Evolutionary conservation across 805 yeast genomes (phyloP).

Genomic region (Cyberlindnera euphorbiiphila): DNA sequence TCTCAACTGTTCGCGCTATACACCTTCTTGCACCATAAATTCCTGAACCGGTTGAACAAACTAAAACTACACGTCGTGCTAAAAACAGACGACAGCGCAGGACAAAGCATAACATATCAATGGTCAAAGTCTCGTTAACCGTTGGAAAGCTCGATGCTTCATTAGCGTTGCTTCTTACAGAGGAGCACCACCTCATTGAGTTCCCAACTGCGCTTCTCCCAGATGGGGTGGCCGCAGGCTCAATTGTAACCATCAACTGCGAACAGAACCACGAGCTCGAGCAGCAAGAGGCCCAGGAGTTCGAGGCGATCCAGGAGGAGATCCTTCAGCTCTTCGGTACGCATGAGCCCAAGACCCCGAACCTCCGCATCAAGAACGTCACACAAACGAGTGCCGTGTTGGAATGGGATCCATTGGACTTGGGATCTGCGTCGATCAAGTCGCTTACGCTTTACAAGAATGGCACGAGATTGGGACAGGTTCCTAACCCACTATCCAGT

Average conservation of each 20-base stretch:
- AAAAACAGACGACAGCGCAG: no score
- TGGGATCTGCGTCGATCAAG: slow-evolving; percentile 79
- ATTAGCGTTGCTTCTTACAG: slow-evolving; percentile 81
- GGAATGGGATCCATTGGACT: slow-evolving; percentile 85
- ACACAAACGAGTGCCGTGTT: slow-evolving; percentile 94
- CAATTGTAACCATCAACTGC: slow-evolving; percentile 81
- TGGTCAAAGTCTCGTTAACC: slow-evolving; percentile 89
- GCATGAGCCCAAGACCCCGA: slow-evolving; percentile 67
- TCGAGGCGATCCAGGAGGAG: slow-evolving; percentile 65
- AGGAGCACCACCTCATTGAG: slow-evolving; percentile 91
- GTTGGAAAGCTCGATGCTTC: slow-evolving; percentile 97
- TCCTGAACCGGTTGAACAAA: neutral
- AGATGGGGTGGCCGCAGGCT: slow-evolving; percentile 86
- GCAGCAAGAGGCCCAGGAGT: slow-evolving; percentile 49
- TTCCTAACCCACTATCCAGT: slow-evolving; percentile 77
- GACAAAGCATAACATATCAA: slow-evolving; percentile 21
- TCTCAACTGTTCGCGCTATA: neutral
- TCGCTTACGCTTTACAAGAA: slow-evolving; percentile 76
- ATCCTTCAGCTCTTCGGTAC: slow-evolving; percentile 72
- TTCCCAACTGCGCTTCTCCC: slow-evolving; percentile 95
- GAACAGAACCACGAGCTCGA: slow-evolving; percentile 73
- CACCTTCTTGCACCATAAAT: neutral
- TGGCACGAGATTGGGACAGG: slow-evolving; percentile 62
- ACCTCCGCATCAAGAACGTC: slow-evolving; percentile 63
- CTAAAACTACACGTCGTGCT: no score